Percentiles rank a stretch among this genome's conserved stretches.
phyloP scores from a whole-genome alignment of 805 yeast species.

The Ogataea parapolymorpha region DNA sequence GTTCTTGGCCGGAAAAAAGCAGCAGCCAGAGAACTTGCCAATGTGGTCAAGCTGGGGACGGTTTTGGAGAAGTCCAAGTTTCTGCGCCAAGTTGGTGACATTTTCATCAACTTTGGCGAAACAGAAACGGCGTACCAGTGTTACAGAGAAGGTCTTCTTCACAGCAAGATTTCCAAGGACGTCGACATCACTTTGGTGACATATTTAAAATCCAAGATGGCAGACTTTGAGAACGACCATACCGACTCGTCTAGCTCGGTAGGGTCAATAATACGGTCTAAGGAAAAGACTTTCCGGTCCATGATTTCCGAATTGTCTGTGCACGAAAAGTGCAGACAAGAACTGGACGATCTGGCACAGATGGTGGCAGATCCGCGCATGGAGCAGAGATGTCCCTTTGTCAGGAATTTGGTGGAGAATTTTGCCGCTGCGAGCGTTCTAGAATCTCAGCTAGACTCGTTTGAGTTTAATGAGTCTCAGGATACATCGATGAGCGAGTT shows the following conservation, averaged over 20 bases:
- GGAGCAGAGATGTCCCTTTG: slow-evolving; percentile 6
- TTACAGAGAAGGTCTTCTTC: slow-evolving; percentile 17
- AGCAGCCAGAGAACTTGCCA: slow-evolving; percentile 20
- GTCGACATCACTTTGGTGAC: slow-evolving; percentile 7
- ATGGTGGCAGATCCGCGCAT: slow-evolving; percentile 3
- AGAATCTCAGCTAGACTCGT: slow-evolving; percentile 4
- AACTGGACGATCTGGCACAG: slow-evolving; percentile 12
- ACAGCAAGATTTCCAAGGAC: slow-evolving; percentile 13
- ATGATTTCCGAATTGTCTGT: slow-evolving; percentile 16
- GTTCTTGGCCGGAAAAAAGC: slow-evolving; percentile 17
- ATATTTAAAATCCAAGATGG: slow-evolving; percentile 10
- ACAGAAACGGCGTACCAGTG: slow-evolving; percentile 15
- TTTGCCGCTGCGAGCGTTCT: slow-evolving; percentile 5
- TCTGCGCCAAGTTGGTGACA: slow-evolving; percentile 16
- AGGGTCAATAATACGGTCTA: slow-evolving; percentile 11
- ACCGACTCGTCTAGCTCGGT: slow-evolving; percentile 13
- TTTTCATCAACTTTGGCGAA: slow-evolving; percentile 14
- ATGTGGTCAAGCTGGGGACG: slow-evolving; percentile 14
- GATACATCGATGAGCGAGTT: slow-evolving; percentile 4
- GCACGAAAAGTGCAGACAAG: slow-evolving; percentile 13
- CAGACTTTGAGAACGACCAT: slow-evolving; percentile 10
- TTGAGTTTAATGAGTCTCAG: slow-evolving; percentile 6
- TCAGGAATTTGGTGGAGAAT: slow-evolving; percentile 3
- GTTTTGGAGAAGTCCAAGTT: slow-evolving; percentile 11
- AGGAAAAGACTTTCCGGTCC: slow-evolving; percentile 16